Evolutionary conservation across 306 rosid genomes (phyloP).

Genomic region (Sicyos edulis): DNA sequence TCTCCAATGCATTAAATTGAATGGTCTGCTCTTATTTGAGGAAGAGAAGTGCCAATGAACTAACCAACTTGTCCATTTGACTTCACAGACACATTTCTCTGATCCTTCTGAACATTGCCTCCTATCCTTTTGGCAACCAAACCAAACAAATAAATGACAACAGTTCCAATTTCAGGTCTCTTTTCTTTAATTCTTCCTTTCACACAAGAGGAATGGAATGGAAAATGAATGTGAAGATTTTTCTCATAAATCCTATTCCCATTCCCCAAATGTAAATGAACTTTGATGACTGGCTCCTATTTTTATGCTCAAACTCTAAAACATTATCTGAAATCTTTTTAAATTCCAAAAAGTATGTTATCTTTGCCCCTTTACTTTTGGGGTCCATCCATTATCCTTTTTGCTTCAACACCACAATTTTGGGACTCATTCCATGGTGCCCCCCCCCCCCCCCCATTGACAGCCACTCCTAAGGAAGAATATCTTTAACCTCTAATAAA

Average conservation of each 20-base stretch:
- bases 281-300: conserved; percentile 2
- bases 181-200: not conserved
- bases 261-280: not conserved
- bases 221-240: too few species aligned
- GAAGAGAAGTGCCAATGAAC: conserved; percentile 20
- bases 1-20: conserved; percentile 30
- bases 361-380: conserved; percentile 1
- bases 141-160: conserved; percentile 34
- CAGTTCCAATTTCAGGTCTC: not conserved
- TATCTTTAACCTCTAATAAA: conserved; percentile 11
- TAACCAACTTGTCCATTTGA: conserved; percentile 22
- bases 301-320: not conserved
- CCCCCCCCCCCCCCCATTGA: not conserved
- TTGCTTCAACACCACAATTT: conserved; percentile 8
- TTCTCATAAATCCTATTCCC: too few species aligned
- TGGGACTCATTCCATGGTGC: not conserved
- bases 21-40: conserved; percentile 15
- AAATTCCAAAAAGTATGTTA: not conserved
- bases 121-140: conserved; percentile 43
- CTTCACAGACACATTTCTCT: conserved; percentile 28
- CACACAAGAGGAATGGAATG: not conserved
- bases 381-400: conserved; percentile 19
- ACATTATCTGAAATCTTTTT: not conserved
- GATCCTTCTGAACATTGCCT: conserved; percentile 39
- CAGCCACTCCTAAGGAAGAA: conserved; percentile 13